Percentiles rank a stretch among this genome's conserved stretches.
Evolutionary conservation across 257 asterid genomes (phyloP).

Genomic region (Cynanchum wilfordii): DNA sequence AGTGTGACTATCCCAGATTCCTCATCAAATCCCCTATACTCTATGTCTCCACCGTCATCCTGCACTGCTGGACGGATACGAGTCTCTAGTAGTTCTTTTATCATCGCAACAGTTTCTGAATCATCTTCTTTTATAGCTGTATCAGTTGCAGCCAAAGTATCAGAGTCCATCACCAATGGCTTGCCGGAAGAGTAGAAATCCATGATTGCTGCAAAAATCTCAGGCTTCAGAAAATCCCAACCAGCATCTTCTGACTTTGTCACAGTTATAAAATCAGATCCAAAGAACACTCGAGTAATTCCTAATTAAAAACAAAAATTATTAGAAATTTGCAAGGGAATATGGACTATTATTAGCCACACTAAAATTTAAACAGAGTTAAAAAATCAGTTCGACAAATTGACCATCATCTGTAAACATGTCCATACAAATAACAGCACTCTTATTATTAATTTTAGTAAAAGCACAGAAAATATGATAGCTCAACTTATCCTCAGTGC

Average conservation of each 20-base stretch:
- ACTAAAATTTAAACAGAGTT: background rate
- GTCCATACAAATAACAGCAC: background rate
- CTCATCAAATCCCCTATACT: constrained; percentile 61
- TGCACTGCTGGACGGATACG: constrained; percentile 95
- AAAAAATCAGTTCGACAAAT: background rate
- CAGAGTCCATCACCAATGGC: constrained; percentile 68
- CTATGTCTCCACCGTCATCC: constrained; percentile 97
- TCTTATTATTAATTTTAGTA: background rate
- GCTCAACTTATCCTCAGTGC: background rate
- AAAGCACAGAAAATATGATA: background rate
- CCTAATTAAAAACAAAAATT: constrained; percentile 36
- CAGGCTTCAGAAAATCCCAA: constrained; percentile 89
- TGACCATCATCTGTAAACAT: background rate
- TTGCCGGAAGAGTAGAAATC: constrained; percentile 81
- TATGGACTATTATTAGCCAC: background rate
- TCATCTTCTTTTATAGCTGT: constrained; percentile 86
- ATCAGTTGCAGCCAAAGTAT: constrained; percentile 68
- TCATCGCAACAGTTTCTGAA: constrained; percentile 98
- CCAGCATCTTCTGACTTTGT: constrained; percentile 75
- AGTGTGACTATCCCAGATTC: constrained; percentile 79
- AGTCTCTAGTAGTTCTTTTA: constrained; percentile 88
- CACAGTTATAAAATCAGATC: constrained; percentile 79
- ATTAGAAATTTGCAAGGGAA: background rate
- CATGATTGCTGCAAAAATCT: constrained; percentile 89
- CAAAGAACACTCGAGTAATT: constrained; percentile 78